These are phyloP conservation scores for Gentiana dahurica DNA, from an alignment of 257 asterid genomes.

Conservation along the genomic window DNA sequence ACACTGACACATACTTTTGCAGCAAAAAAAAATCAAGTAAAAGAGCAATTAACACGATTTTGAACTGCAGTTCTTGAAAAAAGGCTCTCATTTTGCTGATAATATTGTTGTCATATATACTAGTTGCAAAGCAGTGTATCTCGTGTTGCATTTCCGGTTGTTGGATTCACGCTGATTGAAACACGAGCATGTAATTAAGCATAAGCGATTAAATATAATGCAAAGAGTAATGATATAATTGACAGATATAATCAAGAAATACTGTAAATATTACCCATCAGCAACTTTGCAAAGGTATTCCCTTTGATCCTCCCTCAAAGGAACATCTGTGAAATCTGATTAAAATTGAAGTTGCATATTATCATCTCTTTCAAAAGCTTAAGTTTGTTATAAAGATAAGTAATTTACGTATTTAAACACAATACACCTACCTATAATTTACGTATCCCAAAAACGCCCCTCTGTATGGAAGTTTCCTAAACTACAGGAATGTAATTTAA, in stretches of 20 bases:
- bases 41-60: not conserved
- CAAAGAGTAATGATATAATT: not conserved
- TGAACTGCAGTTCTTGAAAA: not conserved
- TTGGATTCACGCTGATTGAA: constrained; percentile 54
- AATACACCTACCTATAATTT: no score
- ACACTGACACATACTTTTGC: not conserved
- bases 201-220: not conserved
- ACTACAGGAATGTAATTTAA: no score
- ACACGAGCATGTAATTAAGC: not conserved
- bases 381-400: not conserved
- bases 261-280: constrained; percentile 44
- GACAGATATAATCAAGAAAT: not conserved
- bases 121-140: constrained; percentile 77
- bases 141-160: constrained; percentile 83
- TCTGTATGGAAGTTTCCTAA: no score
- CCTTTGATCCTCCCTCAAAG: constrained; percentile 89
- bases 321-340: constrained; percentile 88
- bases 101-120: not conserved
- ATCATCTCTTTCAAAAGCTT: not conserved
- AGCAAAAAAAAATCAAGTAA: not conserved
- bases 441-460: no score
- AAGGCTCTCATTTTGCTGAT: not conserved
- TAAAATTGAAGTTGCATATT: not conserved
- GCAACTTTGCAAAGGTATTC: constrained; percentile 82
- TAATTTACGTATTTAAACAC: no score